Evolutionary conservation across 352 stramenopile genomes (phyloP).

Genomic region (Thraustochytrium sp.): DNA sequence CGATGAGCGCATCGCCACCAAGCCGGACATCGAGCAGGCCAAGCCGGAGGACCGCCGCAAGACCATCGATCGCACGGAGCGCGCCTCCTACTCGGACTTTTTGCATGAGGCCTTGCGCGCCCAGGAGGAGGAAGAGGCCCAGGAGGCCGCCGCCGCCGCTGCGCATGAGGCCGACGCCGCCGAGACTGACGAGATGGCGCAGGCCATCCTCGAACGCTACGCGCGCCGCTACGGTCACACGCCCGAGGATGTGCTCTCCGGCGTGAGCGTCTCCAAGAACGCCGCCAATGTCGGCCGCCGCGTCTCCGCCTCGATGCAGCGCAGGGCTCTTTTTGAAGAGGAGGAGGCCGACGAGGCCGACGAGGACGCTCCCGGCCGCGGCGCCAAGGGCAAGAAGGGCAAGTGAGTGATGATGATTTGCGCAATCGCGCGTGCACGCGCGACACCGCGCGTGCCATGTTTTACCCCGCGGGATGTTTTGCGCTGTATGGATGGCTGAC

Average conservation of each 20-base stretch:
- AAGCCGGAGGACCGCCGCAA: conserved; percentile 34
- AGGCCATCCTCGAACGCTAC: neutral
- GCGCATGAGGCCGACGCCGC: neutral
- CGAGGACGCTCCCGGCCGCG: neutral
- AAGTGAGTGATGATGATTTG: too few species aligned
- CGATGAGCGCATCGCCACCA: conserved; percentile 11
- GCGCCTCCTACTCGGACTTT: neutral
- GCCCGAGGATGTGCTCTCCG: neutral
- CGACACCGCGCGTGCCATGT: too few species aligned
- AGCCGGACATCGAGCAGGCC: conserved; percentile 24
- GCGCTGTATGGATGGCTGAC: too few species aligned
- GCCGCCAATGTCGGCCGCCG: neutral
- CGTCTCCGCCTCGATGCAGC: neutral
- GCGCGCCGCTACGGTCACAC: conserved; percentile 1
- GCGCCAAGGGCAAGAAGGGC: neutral
- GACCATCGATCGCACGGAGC: conserved; percentile 23
- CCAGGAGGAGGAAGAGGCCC: neutral
- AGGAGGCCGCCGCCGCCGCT: neutral
- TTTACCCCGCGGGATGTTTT: too few species aligned
- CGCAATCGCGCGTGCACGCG: too few species aligned
- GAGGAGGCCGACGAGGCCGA: neutral
- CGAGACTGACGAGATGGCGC: neutral
- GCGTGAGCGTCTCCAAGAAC: neutral
- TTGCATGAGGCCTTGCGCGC: neutral
- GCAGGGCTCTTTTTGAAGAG: neutral